A percentile compares a stretch with the other conserved stretches of the same genome.
Evolutionary conservation across 2,329 filamentous ascomycete species (phyloP).

Genomic region (Aureobasidium uvarum): DNA sequence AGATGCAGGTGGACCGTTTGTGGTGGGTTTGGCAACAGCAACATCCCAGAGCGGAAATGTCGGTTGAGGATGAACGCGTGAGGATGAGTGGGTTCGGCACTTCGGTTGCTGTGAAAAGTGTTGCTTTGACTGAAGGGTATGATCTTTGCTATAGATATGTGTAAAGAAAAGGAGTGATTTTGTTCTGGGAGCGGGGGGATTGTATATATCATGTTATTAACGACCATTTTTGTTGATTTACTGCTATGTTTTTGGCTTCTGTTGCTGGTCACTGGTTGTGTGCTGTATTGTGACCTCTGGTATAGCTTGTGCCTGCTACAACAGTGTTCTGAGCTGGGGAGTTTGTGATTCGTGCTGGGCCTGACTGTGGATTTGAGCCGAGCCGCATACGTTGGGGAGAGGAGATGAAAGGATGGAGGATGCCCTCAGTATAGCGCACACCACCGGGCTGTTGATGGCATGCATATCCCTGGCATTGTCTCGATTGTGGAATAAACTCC

Average conservation of each 20-base stretch:
- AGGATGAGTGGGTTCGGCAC: conserved; percentile 29
- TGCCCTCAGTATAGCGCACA: background rate
- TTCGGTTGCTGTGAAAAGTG: conserved; percentile 30
- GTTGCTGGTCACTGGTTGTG: no score
- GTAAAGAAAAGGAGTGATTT: background rate
- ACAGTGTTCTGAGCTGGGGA: background rate
- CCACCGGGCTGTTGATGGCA: background rate
- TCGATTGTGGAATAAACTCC: background rate
- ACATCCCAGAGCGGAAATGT: conserved; percentile 29
- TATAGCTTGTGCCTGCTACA: background rate
- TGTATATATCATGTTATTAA: background rate
- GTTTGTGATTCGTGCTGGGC: background rate
- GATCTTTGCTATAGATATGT: conserved; percentile 33
- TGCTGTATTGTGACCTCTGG: background rate
- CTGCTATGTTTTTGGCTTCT: background rate
- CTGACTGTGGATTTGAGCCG: background rate
- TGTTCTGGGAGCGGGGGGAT: no score
- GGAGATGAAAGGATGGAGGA: background rate
- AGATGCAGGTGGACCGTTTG: conserved; percentile 28
- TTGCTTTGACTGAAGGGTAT: conserved; percentile 31
- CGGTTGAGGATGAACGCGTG: conserved; percentile 31
- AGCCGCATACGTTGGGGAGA: background rate
- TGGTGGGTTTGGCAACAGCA: conserved; percentile 31
- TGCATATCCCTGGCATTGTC: background rate
- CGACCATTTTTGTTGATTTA: background rate